These are phyloP conservation scores for Lactifluus echinatus DNA, from an alignment of 768 basidiomycete species.

Conservation along the genomic window DNA sequence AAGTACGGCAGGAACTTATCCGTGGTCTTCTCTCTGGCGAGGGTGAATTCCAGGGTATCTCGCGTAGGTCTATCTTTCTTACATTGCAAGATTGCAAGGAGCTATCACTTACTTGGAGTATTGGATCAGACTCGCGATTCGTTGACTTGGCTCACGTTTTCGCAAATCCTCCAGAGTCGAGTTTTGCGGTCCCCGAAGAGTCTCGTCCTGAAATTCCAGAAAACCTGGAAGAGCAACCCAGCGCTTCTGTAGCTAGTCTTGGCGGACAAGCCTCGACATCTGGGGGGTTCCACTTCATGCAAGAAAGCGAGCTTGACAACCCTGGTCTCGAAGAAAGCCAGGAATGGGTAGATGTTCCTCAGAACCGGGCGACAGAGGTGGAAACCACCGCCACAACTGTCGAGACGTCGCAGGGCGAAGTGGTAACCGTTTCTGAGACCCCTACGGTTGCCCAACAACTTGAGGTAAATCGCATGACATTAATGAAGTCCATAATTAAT, in stretches of 20 bases:
- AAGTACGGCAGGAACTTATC: constrained; percentile 42
- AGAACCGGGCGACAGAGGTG: constrained; percentile 8
- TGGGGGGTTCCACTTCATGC: constrained; percentile 65
- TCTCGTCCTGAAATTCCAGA: constrained; percentile 7
- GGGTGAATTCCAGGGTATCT: constrained; percentile 52
- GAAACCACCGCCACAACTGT: neutral
- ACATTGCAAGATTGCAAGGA: constrained; percentile 6
- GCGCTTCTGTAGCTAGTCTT: constrained; percentile 25
- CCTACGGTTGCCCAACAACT: neutral
- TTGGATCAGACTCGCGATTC: constrained; percentile 47
- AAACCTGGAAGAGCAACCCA: constrained; percentile 2
- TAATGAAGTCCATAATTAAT: neutral
- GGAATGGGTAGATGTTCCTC: constrained; percentile 16
- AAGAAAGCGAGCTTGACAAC: constrained; percentile 68
- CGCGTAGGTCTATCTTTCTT: constrained; percentile 41
- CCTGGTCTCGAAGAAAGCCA: constrained; percentile 21
- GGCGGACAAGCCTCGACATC: constrained; percentile 33
- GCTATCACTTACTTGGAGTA: neutral
- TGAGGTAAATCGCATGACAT: constrained; percentile 4
- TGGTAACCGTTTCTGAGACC: neutral
- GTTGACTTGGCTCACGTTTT: constrained; percentile 46
- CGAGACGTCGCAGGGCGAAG: constrained; percentile 8
- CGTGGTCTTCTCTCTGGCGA: constrained; percentile 47
- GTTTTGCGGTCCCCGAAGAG: neutral
- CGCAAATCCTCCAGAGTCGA: constrained; percentile 35